phyloP scores from a whole-genome alignment of 116 monocot genomes.

The Iris pallida region DNA sequence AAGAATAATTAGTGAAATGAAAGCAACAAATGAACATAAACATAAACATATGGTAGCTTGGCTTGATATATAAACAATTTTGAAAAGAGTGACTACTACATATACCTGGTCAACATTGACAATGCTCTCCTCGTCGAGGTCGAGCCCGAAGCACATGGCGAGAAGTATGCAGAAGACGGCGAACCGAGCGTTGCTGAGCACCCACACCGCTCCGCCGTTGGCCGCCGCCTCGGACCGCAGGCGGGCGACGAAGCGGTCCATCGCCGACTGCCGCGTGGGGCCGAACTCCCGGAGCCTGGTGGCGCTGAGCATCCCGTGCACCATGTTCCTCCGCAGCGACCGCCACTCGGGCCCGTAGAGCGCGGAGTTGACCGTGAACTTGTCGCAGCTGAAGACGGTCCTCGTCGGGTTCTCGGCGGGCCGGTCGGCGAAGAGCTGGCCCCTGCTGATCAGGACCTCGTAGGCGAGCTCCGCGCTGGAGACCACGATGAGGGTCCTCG shows the following conservation, averaged over 20 bases:
- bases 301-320: conserved; percentile 32
- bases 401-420: conserved; percentile 11
- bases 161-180: conserved; percentile 40
- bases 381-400: conserved; percentile 16
- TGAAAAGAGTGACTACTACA: too few species aligned
- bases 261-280: conserved; percentile 10
- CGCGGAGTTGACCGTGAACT: conserved; percentile 33
- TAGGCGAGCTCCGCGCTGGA: conserved; percentile 5
- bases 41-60: conserved; percentile 1
- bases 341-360: conserved; percentile 42
- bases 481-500: conserved; percentile 11
- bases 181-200: conserved; percentile 31
- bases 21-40: conserved; percentile 22
- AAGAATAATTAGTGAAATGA: conserved; percentile 16
- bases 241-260: conserved; percentile 35
- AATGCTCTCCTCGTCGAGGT: conserved; percentile 30
- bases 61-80: background rate
- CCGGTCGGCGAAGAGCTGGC: conserved; percentile 6
- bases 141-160: conserved; percentile 38
- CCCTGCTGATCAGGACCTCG: conserved; percentile 10
- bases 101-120: conserved; percentile 12
- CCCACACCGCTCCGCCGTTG: conserved; percentile 27
- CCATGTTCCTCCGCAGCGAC: conserved; percentile 42
- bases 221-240: conserved; percentile 30
- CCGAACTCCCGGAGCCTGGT: conserved; percentile 26